These are phyloP conservation scores for Hyphopichia homilentoma DNA, from an alignment of 805 yeast species.

Conservation along the genomic window DNA sequence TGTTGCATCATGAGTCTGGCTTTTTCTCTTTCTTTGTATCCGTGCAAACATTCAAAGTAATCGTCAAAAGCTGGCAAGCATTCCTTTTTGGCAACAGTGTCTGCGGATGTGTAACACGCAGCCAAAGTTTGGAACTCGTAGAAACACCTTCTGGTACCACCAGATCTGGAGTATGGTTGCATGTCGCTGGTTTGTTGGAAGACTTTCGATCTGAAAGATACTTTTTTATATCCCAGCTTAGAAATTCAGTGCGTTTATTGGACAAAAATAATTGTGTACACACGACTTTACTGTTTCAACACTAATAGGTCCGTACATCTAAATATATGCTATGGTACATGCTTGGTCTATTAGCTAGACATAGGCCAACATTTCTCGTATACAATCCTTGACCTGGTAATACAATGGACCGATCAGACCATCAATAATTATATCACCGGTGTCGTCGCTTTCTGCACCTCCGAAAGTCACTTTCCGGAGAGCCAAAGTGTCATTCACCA, in stretches of 20 bases:
- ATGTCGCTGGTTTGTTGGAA: slow-evolving; percentile 16
- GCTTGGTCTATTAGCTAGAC: no score
- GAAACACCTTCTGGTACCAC: slow-evolving; percentile 46
- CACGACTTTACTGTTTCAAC: no score
- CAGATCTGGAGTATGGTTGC: slow-evolving; percentile 47
- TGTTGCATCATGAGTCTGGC: slow-evolving; percentile 43
- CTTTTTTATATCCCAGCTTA: no score
- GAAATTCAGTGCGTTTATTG: no score
- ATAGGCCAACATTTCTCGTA: slow-evolving; percentile 72
- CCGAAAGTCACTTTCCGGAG: slow-evolving; percentile 59
- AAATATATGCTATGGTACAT: no score
- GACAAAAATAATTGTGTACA: no score
- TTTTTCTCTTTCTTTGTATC: slow-evolving; percentile 43
- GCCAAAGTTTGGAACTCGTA: slow-evolving; percentile 44
- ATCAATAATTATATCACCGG: slow-evolving; percentile 82
- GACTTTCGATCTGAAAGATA: no score
- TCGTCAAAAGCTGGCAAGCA: slow-evolving; percentile 44
- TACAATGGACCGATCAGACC: slow-evolving; percentile 74
- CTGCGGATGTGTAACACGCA: slow-evolving; percentile 44
- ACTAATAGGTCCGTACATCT: no score
- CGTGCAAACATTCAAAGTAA: slow-evolving; percentile 46
- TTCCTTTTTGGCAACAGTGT: slow-evolving; percentile 36
- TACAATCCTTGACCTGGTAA: slow-evolving; percentile 70
- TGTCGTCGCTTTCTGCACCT: slow-evolving; percentile 43
- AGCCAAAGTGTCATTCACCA: slow-evolving; percentile 73